These are phyloP conservation scores for Zymoseptoria brevis DNA, from an alignment of 2,329 filamentous ascomycete genomes.

Conservation along the genomic window DNA sequence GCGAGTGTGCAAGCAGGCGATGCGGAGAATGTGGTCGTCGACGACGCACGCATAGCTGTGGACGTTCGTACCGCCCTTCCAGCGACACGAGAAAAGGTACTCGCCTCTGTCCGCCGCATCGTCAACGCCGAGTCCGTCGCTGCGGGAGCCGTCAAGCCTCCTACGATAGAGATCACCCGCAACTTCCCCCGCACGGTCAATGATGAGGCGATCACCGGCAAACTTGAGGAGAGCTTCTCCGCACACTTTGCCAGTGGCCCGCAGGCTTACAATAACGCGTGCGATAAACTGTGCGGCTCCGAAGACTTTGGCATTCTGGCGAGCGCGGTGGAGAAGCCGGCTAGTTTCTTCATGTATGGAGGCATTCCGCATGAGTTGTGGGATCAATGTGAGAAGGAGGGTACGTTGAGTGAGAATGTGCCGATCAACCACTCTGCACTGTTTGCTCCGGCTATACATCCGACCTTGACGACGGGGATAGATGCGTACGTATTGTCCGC, in stretches of 20 bases:
- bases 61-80: conserved; percentile 45
- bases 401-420: conserved; percentile 40
- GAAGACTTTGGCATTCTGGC: conserved; percentile 55
- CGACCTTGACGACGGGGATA: conserved; percentile 47
- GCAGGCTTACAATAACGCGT: conserved; percentile 32
- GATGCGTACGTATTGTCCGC: conserved; percentile 32
- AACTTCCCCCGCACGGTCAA: conserved; percentile 47
- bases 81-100: conserved; percentile 40
- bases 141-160: conserved; percentile 36
- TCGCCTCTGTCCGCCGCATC: conserved; percentile 45
- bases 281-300: conserved; percentile 38
- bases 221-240: conserved; percentile 38
- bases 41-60: conserved; percentile 47
- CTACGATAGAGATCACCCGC: conserved; percentile 35
- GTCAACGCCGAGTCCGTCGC: conserved; percentile 49
- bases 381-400: conserved; percentile 42
- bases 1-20: conserved; percentile 52
- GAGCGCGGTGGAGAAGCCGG: conserved; percentile 42
- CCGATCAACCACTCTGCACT: conserved; percentile 53
- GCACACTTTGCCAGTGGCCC: conserved; percentile 37
- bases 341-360: conserved; percentile 51
- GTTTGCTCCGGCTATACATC: conserved; percentile 53
- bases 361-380: conserved; percentile 44
- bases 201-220: conserved; percentile 37
- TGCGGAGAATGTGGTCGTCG: conserved; percentile 54